phyloP scores from a whole-genome alignment of 768 basidiomycete genomes.

The Psilocybe cubensis region DNA sequence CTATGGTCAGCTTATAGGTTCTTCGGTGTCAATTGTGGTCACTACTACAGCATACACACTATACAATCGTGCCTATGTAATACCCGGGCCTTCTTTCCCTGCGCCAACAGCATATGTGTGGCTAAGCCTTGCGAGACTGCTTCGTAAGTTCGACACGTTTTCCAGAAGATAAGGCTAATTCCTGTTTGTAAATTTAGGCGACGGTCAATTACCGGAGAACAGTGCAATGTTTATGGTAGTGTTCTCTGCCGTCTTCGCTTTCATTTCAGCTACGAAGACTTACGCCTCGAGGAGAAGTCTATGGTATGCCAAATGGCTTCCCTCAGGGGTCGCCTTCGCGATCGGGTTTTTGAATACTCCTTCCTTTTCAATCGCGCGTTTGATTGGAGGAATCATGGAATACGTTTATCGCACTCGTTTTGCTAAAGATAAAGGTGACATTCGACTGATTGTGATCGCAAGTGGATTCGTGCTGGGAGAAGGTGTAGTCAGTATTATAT shows the following conservation, averaged over 20 bases:
- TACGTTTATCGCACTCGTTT: slow-evolving; percentile 62
- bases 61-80: slow-evolving; percentile 85
- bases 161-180: slow-evolving; percentile 20
- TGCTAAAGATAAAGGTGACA: slow-evolving; percentile 59
- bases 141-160: slow-evolving; percentile 53
- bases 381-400: slow-evolving; percentile 87
- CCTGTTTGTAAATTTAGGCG: slow-evolving; percentile 47
- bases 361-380: slow-evolving; percentile 88
- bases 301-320: slow-evolving; percentile 76
- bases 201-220: slow-evolving; percentile 81
- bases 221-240: slow-evolving; percentile 77
- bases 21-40: slow-evolving; percentile 84
- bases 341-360: slow-evolving; percentile 97
- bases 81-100: slow-evolving; percentile 94
- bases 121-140: slow-evolving; percentile 75
- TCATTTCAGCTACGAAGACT: slow-evolving; percentile 69
- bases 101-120: slow-evolving; percentile 96
- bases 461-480: slow-evolving; percentile 97
- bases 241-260: slow-evolving; percentile 74
- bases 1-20: slow-evolving; percentile 92
- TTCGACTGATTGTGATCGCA: slow-evolving; percentile 83
- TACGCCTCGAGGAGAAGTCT: slow-evolving; percentile 51
- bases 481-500: slow-evolving; percentile 84
- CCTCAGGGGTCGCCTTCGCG: slow-evolving; percentile 93
- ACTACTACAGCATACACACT: slow-evolving; percentile 87